phyloP scores from a whole-genome alignment of 768 basidiomycete species.

The Kwoniella heveanensis region DNA sequence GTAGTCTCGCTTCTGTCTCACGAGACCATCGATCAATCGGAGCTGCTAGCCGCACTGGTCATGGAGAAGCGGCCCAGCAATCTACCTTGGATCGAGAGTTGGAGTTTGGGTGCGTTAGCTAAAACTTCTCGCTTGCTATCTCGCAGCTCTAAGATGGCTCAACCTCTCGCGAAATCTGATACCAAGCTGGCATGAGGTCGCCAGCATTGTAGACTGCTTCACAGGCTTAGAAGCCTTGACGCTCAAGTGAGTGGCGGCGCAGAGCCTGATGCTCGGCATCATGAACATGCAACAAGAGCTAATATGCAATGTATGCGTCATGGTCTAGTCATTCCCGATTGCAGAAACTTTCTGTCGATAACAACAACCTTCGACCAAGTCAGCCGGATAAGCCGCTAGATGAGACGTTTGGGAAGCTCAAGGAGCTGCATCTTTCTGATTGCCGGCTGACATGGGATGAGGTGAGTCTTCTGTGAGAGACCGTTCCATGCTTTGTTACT shows the following conservation, averaged over 20 bases:
- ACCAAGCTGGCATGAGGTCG: conserved; percentile 69
- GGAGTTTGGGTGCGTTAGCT: no score
- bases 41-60: no score
- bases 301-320: background rate
- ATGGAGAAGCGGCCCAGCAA: no score
- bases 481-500: no score
- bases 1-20: no score
- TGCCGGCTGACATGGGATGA: conserved; percentile 42
- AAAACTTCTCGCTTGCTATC: no score
- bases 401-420: conserved; percentile 14
- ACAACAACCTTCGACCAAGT: background rate
- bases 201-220: conserved; percentile 66
- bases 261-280: background rate
- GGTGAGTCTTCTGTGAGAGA: conserved; percentile 21
- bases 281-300: background rate
- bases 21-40: no score
- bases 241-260: conserved; percentile 68
- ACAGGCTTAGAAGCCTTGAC: conserved; percentile 67
- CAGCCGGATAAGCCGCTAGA: background rate
- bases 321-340: conserved; percentile 27
- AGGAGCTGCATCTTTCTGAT: conserved; percentile 39
- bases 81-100: no score
- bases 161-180: conserved; percentile 79
- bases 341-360: background rate
- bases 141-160: conserved; percentile 70